Evolutionary conservation across 1,139 yeast genomes (phyloP), one percentile per base, ranked within the genome.

Genomic region (Yamadazyma buinensis): DNA sequence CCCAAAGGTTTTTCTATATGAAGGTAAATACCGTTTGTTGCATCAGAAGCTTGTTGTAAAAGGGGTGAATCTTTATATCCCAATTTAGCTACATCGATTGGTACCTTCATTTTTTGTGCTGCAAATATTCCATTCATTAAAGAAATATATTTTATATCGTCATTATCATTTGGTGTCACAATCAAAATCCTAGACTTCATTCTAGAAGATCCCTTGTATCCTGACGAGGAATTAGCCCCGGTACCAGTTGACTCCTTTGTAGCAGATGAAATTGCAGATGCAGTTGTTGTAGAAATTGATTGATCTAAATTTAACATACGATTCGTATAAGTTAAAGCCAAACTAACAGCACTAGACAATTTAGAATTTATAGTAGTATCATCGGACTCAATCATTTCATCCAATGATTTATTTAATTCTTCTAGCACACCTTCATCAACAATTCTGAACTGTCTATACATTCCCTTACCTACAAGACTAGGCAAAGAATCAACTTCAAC

Each of bases 51-150:
- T 55, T 94, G 98, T 53, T 94, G 98, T 38, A 94, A 60, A 51
- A 88, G 90, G 1, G 95, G 84, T 2, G 95, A 82, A 44, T 80
- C 61, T 27, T 48, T 75, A 12, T 68, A 66, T 2, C 92, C 92
- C 31, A 94, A 64, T 53, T 90, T 88, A 40, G 94, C 90, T 14
- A 90, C 88, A 56, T 94, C 97, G 12, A 92, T 80, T 2, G 96
- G 85, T 10, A 92, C 79, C 50, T 81, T 82, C 81, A 85, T 76
- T 57, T 88, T 88, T 48, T 92, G 97, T 1, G 98, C 96, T 0
- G 97, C 94, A 61, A 94, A 94, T 28, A 92, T 90, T 45, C 94
- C 75, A 58, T 94, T 94, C 98, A 94, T 94, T 31, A 88, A 80
- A 4, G 97, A 86, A 28, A 92, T 86, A 57, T 94, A 94, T 40